Evolutionary conservation across 768 basidiomycete genomes (phyloP).

Genomic region (Xanthoconium purpureum): DNA sequence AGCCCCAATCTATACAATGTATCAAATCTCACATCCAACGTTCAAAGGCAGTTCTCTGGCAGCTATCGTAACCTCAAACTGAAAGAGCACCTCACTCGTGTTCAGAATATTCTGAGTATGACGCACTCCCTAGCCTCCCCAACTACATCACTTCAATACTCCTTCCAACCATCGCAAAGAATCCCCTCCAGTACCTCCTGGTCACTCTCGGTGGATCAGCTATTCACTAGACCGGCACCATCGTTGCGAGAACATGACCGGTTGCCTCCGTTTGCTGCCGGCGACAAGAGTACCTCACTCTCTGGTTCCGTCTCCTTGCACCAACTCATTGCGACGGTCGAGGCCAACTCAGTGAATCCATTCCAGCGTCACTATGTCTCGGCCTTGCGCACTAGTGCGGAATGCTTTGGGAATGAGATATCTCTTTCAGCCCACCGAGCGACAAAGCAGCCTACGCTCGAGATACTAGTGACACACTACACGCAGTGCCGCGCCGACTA

Average conservation of each 20-base stretch:
- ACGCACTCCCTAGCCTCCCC: not conserved
- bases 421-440: not conserved
- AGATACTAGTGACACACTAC: constrained; percentile 10
- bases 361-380: constrained; percentile 5
- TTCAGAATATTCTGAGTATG: not conserved
- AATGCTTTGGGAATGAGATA: constrained; percentile 8
- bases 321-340: constrained; percentile 4
- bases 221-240: not conserved
- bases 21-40: not conserved
- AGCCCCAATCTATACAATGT: not conserved
- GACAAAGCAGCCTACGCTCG: not conserved
- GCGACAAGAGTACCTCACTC: not conserved
- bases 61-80: constrained; percentile 11
- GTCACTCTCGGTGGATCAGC: not conserved
- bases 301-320: not conserved
- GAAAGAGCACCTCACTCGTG: not conserved
- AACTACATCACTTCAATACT: not conserved
- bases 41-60: constrained; percentile 2
- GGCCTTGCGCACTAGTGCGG: not conserved
- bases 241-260: not conserved
- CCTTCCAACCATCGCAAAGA: not conserved
- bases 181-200: not conserved
- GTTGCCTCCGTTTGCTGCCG: not conserved
- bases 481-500: constrained; percentile 3
- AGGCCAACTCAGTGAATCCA: constrained; percentile 4